Base-by-base conservation (phyloP, 495 filamentous ascomycete genomes). In the Penicillium canescens region DNA sequence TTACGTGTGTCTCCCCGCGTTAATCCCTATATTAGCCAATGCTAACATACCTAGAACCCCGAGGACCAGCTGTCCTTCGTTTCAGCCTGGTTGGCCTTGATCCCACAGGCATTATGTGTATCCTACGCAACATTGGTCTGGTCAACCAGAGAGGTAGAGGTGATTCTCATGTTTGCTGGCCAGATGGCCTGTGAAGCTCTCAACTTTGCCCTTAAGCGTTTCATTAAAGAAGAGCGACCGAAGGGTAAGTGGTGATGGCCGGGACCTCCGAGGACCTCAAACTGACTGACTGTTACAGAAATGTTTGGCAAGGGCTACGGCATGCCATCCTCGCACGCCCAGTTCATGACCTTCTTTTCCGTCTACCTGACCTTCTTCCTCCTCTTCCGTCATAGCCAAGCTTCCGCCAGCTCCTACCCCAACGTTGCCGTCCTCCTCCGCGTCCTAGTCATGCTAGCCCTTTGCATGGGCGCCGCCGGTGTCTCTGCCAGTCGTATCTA, bases 251-350 rank as follows among this genome's bases (percentile, higher is more conserved):
- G 26, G 36, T 3, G 33, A 50, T 33, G 2, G 21, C 35, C 28
- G 28, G 9, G 7, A 8, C 28, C 28, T 31, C 23, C 6, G 8
- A 7, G 28, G 28, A 8, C 28, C 28, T 31, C 28, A 2, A 31
- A 31, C 6, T 8, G 28, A 31, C 28, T 31, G 8, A 9, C 28
- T 10, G 28, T 31, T 44, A 14, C 45, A 89, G 88, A 88, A 72
- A 89, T 89, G 80, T 81, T 86, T 52, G 88, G 88, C 35, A 96
- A 96, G 69, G 94, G 94, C 54, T 99, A 98, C 63, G 94, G 94
- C 57, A 99, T 99, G 94, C 94, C 94, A n/a, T 92, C 87, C 41
- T 96, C 91, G 23, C 94, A 99, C 74, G 90, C 94, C 9, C 94
- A 99, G 71, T 99, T 96, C 67, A 86, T 89, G 42, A 77, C 85